Conservation (phyloP, 768 basidiomycete genomes). For the Clavaria fumosa region DNA sequence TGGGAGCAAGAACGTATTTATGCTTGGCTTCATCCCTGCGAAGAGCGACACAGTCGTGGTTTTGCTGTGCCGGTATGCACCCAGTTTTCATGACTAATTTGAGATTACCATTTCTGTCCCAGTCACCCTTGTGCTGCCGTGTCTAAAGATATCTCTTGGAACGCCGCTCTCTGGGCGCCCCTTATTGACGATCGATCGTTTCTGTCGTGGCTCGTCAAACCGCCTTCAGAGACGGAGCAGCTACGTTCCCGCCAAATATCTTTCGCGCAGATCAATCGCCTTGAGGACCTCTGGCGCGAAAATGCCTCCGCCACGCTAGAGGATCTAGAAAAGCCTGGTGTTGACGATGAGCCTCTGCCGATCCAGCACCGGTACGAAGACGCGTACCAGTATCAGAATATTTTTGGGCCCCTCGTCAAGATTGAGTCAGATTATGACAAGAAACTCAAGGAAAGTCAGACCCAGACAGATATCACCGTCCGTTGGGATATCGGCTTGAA, state of each 20-base stretch:
- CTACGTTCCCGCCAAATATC: constrained; percentile 93
- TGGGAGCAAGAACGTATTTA: constrained; percentile 98
- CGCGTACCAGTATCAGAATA: constrained; percentile 99
- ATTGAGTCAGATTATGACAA: constrained; percentile 99
- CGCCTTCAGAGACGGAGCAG: constrained; percentile 92
- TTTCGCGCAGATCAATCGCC: constrained; percentile 90
- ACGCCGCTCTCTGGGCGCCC: constrained; percentile 93
- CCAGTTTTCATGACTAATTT: constrained; percentile 17
- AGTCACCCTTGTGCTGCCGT: constrained; percentile 98
- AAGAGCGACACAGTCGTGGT: constrained; percentile 99
- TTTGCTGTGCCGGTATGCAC: constrained; percentile 70
- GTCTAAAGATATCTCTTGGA: constrained; percentile 98
- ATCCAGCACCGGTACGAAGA: constrained; percentile 89
- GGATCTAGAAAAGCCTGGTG: constrained; percentile 92
- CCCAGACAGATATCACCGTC: constrained; percentile 90
- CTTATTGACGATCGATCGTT: constrained; percentile 98
- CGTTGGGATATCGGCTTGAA: constrained; percentile 97
- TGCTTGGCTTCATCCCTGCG: constrained; percentile 98
- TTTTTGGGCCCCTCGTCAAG: constrained; percentile 97
- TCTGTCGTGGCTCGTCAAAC: constrained; percentile 98
- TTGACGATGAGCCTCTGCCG: constrained; percentile 94
- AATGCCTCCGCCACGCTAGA: constrained; percentile 89
- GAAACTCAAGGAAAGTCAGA: constrained; percentile 93
- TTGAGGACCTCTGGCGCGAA: constrained; percentile 97
- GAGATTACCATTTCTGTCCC: constrained; percentile 6